Conservation (phyloP, 352 stramenopile genomes). For the Globisporangium solare region DNA sequence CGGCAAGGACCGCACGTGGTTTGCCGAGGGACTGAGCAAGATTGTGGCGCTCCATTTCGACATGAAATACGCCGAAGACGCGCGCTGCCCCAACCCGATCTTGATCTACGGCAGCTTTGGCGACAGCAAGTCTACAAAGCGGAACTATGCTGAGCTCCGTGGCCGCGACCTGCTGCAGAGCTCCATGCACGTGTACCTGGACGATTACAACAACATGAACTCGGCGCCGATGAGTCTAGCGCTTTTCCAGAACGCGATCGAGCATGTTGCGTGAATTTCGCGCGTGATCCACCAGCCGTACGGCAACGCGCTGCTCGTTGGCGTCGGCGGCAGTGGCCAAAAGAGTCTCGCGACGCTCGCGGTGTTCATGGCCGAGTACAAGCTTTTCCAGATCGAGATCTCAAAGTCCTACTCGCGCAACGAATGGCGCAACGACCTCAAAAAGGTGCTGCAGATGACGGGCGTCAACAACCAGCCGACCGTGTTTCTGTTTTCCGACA, state of each 20-base stretch:
- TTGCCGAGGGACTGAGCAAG: conserved; percentile 56
- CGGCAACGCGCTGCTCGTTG: conserved; percentile 92
- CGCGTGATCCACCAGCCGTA: conserved; percentile 91
- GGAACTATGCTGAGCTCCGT: conserved; percentile 86
- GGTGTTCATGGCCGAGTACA: conserved; percentile 93
- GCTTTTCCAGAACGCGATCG: conserved; percentile 93
- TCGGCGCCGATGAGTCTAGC: conserved; percentile 92
- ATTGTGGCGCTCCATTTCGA: conserved; percentile 81
- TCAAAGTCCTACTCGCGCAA: conserved; percentile 91
- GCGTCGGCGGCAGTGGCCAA: conserved; percentile 89
- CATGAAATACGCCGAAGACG: conserved; percentile 62
- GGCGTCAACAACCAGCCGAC: conserved; percentile 83
- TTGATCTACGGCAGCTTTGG: conserved; percentile 91
- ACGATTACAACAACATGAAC: conserved; percentile 96
- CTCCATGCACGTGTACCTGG: conserved; percentile 90
- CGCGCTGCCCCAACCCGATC: conserved; percentile 54
- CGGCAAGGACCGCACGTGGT: conserved; percentile 85
- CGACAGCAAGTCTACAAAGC: conserved; percentile 53
- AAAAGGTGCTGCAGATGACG: conserved; percentile 79
- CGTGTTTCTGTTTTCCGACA: conserved; percentile 92
- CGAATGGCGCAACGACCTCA: conserved; percentile 93
- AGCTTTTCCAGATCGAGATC: conserved; percentile 95
- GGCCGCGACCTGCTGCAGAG: conserved; percentile 75
- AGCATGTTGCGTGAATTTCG: conserved; percentile 92
- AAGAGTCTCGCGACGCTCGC: conserved; percentile 92